Evolutionary conservation across 2,329 filamentous ascomycete genomes (phyloP).

Genomic region (Penicillium griseofulvum): DNA sequence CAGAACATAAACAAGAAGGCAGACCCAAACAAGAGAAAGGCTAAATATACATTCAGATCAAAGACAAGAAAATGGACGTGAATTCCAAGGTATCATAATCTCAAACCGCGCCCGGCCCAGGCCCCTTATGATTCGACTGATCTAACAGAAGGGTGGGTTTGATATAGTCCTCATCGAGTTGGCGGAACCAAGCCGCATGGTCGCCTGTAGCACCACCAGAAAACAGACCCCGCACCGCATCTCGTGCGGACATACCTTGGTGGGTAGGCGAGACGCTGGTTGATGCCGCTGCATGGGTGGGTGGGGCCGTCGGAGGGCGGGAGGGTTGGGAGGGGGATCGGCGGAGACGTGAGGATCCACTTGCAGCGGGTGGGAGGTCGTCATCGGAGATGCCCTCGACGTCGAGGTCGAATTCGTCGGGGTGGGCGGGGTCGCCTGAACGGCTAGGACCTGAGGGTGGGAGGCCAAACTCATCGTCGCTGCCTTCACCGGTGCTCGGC

Average conservation of each 20-base stretch:
- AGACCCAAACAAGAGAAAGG: conserved; percentile 8
- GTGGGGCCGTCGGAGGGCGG: conserved; percentile 20
- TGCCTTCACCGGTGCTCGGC: conserved; percentile 33
- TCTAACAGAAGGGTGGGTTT: conserved; percentile 88
- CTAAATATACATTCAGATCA: conserved; percentile 25
- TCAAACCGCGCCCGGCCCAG: conserved; percentile 37
- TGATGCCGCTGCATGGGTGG: conserved; percentile 19
- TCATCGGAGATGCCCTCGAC: conserved; percentile 51
- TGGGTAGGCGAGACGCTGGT: conserved; percentile 29
- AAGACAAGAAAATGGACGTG: conserved; percentile 2
- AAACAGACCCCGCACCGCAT: conserved; percentile 76
- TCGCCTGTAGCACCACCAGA: conserved; percentile 72
- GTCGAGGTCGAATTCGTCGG: conserved; percentile 39
- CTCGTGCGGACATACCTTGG: conserved; percentile 64
- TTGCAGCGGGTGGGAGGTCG: conserved; percentile 58
- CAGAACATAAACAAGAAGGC: neutral
- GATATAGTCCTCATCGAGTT: conserved; percentile 93
- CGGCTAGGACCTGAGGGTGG: conserved; percentile 38
- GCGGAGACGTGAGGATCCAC: conserved; percentile 30
- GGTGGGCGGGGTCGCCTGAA: conserved; percentile 34
- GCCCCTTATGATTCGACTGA: conserved; percentile 51
- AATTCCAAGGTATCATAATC: conserved; percentile 8
- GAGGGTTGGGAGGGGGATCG: conserved; percentile 39
- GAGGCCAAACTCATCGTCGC: conserved; percentile 52
- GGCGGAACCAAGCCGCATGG: conserved; percentile 82